These are phyloP conservation scores for Digitaria exilis DNA, from an alignment of 202 grass and related monocot species.

Conservation along the genomic window DNA sequence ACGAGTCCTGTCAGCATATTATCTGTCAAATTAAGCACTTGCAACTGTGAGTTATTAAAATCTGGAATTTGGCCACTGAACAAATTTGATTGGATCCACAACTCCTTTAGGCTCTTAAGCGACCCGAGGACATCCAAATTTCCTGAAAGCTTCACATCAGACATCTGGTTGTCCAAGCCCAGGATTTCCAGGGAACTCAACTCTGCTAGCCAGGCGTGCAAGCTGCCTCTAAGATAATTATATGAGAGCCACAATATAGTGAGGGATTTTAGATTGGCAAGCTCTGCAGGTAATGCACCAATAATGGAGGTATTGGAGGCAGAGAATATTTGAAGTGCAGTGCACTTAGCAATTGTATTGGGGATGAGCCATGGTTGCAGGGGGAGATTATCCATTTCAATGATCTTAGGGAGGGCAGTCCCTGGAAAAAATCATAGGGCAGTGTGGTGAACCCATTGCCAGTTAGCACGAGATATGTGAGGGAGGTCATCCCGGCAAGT, in stretches of 20 bases:
- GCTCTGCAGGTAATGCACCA: background rate
- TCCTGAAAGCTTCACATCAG: too few species aligned
- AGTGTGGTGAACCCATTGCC: background rate
- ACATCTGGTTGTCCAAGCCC: background rate
- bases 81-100: background rate
- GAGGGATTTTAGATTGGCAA: background rate
- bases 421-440: background rate
- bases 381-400: too few species aligned
- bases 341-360: too few species aligned
- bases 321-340: background rate
- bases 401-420: too few species aligned
- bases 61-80: background rate
- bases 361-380: too few species aligned
- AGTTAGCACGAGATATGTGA: background rate
- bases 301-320: background rate
- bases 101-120: background rate
- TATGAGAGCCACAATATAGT: background rate
- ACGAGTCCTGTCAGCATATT: background rate
- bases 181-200: background rate
- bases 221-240: background rate
- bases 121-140: too few species aligned
- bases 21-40: background rate
- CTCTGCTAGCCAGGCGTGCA: background rate
- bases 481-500: background rate
- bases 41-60: background rate